Conservation (phyloP, 2,329 filamentous ascomycete species). For the Stagonosporopsis tanaceti region DNA sequence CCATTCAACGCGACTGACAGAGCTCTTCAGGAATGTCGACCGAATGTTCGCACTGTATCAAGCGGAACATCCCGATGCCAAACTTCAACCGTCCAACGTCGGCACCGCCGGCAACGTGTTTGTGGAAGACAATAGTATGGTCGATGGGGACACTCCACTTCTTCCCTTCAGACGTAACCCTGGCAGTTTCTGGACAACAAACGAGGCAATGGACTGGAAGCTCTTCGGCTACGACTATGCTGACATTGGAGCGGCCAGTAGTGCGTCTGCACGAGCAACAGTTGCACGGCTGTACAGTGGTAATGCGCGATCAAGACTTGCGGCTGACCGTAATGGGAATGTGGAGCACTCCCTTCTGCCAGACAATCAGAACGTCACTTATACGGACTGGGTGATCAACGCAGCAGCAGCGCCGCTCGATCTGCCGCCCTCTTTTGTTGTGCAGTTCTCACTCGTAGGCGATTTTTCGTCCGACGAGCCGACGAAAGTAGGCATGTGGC, state of each 20-base stretch:
- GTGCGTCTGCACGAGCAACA: conserved; percentile 19
- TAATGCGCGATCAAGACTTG: conserved; percentile 19
- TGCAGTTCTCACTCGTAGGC: conserved; percentile 32
- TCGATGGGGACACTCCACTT: conserved; percentile 59
- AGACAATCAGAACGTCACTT: conserved; percentile 17
- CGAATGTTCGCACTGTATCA: conserved; percentile 76
- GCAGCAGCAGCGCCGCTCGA: conserved; percentile 13
- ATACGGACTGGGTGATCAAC: conserved; percentile 39
- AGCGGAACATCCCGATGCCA: conserved; percentile 71
- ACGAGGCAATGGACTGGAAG: conserved; percentile 33
- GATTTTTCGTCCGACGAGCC: conserved; percentile 25
- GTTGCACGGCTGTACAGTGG: conserved; percentile 37
- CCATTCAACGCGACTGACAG: background rate
- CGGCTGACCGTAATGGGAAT: background rate
- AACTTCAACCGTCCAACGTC: conserved; percentile 60
- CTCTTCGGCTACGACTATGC: conserved; percentile 46
- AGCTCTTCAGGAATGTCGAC: conserved; percentile 40
- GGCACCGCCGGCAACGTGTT: conserved; percentile 36
- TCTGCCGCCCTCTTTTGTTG: conserved; percentile 31
- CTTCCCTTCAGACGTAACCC: conserved; percentile 42
- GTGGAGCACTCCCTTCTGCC: background rate
- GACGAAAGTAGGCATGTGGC: conserved; percentile 38
- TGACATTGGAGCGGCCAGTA: conserved; percentile 42
- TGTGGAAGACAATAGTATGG: conserved; percentile 49
- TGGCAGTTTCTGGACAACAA: conserved; percentile 41